Evolutionary conservation across 176 grass and related monocot species (phyloP).

Genomic region (Aegilops umbellulata): DNA sequence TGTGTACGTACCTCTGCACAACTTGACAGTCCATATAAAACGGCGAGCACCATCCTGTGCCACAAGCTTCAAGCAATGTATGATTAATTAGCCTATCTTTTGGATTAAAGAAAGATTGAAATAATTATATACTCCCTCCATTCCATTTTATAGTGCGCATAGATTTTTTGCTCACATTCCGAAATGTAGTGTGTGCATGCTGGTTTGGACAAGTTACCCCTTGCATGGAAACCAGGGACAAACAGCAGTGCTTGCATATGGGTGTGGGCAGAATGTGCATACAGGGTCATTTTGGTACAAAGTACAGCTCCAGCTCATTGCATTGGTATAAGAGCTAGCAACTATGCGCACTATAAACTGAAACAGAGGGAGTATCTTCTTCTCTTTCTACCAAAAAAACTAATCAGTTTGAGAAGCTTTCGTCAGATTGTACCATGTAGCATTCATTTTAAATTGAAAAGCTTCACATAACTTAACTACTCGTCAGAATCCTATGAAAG

Average conservation of each 20-base stretch:
- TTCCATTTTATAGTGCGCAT: too few species aligned
- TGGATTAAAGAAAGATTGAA: not conserved
- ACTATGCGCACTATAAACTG: too few species aligned
- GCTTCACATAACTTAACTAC: not conserved
- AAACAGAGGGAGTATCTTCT: too few species aligned
- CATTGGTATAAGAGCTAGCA: too few species aligned
- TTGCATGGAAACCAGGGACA: too few species aligned
- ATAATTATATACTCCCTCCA: not conserved
- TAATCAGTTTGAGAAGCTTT: not conserved
- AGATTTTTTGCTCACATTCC: too few species aligned
- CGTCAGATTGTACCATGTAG: constrained; percentile 3
- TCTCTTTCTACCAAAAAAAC: not conserved
- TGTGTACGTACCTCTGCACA: not conserved
- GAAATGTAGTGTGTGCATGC: too few species aligned
- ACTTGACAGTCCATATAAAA: constrained; percentile 10
- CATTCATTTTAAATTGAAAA: constrained; percentile 1
- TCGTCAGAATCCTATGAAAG: not conserved
- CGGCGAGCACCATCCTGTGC: not conserved
- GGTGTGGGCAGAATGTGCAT: too few species aligned
- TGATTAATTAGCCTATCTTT: not conserved
- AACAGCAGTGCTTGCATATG: too few species aligned
- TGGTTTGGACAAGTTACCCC: too few species aligned
- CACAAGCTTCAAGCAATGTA: constrained; percentile 4
- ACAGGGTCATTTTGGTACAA: too few species aligned
- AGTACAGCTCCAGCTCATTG: too few species aligned